Evolutionary conservation across 1,284 basidiomycete genomes (phyloP), one percentile per base, ranked within the genome.

Genomic region (Tausonia pullulans): DNA sequence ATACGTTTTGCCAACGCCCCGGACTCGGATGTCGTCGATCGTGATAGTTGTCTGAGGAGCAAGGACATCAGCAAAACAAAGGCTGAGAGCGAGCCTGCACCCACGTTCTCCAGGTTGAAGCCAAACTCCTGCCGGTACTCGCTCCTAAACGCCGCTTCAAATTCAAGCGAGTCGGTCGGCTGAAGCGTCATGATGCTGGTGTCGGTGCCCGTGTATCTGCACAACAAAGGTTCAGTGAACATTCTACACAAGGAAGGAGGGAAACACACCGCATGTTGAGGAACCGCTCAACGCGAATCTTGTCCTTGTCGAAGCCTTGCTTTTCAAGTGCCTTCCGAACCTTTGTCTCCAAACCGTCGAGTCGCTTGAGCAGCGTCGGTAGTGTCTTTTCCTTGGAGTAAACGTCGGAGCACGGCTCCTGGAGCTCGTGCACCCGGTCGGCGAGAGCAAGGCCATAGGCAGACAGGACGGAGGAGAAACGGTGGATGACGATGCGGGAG

Each of bases 371-470:
- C 11, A 95, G 82, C 5, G 78, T 75, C 0, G 78, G 69, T 44
- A 79, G 77, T 7, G 68, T 41, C 60, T 83, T 84, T 62, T 82
- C 78, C 3, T 79, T 69, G 2, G 83, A 82, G 75, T 87, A 92
- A 69, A 68, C 67, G 9, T 70, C 68, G 0, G 90, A 90, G 13
- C 82, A 86, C 0, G 92, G 93, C 72, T 94, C 90, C 77, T 96
- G 93, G 1, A 85, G 78, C 73, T 95, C 90, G 71, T 83, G 85
- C 3, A 85, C 89, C 13, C 90, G 14, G 52, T 96, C 90, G 2
- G 91, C 90, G 2, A 95, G 79, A 6, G 89, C 87, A 45, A 94
- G 81, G 1, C 93, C 93, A 71, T 93, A 96, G 0, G 92, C 92
- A 1, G 88, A 91, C 2, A 96, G 80, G 66, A 93, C 89, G 5